Percentiles rank a stretch among this genome's conserved stretches.
phyloP scores from a whole-genome alignment of 768 basidiomycete species.

The Gymnopilus dilepis region DNA sequence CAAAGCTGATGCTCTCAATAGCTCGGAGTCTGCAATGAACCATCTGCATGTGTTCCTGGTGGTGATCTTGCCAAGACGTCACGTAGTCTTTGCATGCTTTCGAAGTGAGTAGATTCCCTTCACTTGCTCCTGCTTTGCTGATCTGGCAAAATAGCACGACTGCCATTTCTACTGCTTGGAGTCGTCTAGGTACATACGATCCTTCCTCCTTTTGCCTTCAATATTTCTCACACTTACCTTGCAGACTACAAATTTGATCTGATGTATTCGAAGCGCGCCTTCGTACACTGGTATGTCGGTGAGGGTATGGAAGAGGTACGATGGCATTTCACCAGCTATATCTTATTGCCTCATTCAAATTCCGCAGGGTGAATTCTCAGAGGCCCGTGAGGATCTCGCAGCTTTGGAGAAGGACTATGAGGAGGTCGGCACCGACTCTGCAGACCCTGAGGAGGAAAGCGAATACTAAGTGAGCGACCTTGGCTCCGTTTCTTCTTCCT shows the following conservation, averaged over 20 bases:
- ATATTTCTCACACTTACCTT: neutral
- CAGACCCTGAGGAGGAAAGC: slow-evolving; percentile 50
- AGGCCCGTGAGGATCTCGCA: slow-evolving; percentile 98
- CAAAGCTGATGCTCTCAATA: neutral
- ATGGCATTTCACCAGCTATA: neutral
- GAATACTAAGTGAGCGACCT: slow-evolving; percentile 32
- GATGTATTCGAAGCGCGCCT: slow-evolving; percentile 94
- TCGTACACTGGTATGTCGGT: slow-evolving; percentile 95
- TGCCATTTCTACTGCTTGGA: slow-evolving; percentile 94
- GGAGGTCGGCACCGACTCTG: slow-evolving; percentile 69
- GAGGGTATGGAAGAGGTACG: slow-evolving; percentile 94
- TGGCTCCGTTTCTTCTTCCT: slow-evolving; percentile 9
- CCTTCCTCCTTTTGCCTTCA: neutral
- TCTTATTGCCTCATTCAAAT: neutral
- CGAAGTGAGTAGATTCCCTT: slow-evolving; percentile 46
- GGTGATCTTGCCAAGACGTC: slow-evolving; percentile 95
- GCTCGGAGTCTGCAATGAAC: slow-evolving; percentile 95
- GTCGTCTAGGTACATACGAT: slow-evolving; percentile 55
- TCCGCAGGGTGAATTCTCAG: slow-evolving; percentile 92
- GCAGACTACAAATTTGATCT: slow-evolving; percentile 96
- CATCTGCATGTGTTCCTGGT: slow-evolving; percentile 87
- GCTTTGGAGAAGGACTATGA: slow-evolving; percentile 98
- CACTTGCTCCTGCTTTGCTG: neutral
- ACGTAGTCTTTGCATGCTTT: slow-evolving; percentile 96
- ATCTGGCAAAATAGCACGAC: slow-evolving; percentile 54